These are phyloP conservation scores for Gyrodon lividus DNA, from an alignment of 768 basidiomycete species.

Conservation along the genomic window DNA sequence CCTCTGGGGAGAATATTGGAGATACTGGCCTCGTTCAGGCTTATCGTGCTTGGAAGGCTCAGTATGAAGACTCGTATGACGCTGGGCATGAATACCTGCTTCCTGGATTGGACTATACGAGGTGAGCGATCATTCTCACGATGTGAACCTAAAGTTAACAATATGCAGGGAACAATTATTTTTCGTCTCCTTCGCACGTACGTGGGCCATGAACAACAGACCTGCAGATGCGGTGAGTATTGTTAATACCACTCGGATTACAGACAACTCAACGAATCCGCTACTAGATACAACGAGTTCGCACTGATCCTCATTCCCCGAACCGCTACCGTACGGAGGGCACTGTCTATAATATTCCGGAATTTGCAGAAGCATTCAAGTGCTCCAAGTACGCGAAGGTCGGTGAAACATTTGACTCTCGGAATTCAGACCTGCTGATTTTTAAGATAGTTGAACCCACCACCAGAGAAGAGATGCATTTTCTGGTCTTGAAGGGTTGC, in stretches of 20 bases:
- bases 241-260: not conserved
- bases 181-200: conserved; percentile 85
- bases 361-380: conserved; percentile 85
- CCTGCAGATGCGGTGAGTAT: conserved; percentile 67
- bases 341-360: conserved; percentile 81
- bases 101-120: conserved; percentile 76
- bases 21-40: conserved; percentile 84
- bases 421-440: not conserved
- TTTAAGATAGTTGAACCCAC: conserved; percentile 70
- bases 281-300: conserved; percentile 66
- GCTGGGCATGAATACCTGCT: conserved; percentile 69
- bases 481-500: conserved; percentile 60
- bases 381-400: conserved; percentile 79
- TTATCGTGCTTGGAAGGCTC: conserved; percentile 87
- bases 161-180: conserved; percentile 80
- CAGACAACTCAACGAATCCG: not conserved
- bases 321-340: conserved; percentile 78
- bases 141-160: not conserved
- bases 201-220: conserved; percentile 85
- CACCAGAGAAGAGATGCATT: conserved; percentile 70
- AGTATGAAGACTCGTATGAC: conserved; percentile 57
- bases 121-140: conserved; percentile 38
- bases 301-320: conserved; percentile 90
- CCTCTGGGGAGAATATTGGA: conserved; percentile 90
- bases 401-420: conserved; percentile 19